Evolutionary conservation across 805 yeast genomes (phyloP).

Genomic region (Candida namnaoensis): DNA sequence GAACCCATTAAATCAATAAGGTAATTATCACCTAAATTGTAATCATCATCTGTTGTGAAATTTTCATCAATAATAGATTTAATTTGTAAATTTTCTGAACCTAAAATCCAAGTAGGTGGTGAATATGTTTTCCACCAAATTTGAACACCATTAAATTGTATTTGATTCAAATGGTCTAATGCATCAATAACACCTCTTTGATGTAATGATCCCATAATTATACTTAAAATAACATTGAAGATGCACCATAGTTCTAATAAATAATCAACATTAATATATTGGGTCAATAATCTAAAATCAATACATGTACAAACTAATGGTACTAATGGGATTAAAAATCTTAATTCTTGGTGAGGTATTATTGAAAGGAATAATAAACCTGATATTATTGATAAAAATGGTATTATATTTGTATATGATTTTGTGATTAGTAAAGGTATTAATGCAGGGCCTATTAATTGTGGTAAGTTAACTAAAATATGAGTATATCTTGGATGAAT

Average conservation of each 20-base stretch:
- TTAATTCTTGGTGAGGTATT: slow-evolving; percentile 88
- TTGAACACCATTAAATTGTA: slow-evolving; percentile 27
- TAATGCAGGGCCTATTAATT: slow-evolving; percentile 71
- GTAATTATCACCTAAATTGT: slow-evolving; percentile 9
- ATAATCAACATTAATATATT: slow-evolving; percentile 5
- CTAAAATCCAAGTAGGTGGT: slow-evolving; percentile 84
- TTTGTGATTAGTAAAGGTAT: slow-evolving; percentile 27
- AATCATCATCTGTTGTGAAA: slow-evolving; percentile 1
- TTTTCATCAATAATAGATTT: slow-evolving; percentile 9
- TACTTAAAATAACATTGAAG: slow-evolving; percentile 52
- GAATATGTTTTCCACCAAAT: slow-evolving; percentile 94
- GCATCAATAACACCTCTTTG: slow-evolving; percentile 87
- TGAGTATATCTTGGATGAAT: slow-evolving; percentile 76
- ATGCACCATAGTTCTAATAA: slow-evolving; percentile 39
- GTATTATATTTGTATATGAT: slow-evolving; percentile 33
- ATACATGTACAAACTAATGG: slow-evolving; percentile 62
- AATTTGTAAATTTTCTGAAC: slow-evolving; percentile 12
- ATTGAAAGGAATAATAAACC: slow-evolving; percentile 56
- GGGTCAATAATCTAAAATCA: slow-evolving; percentile 25
- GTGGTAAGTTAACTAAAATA: slow-evolving; percentile 66
- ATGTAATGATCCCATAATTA: slow-evolving; percentile 74
- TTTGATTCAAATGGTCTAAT: slow-evolving; percentile 29
- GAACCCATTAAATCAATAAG: slow-evolving; percentile 41
- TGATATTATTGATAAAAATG: slow-evolving; percentile 52
- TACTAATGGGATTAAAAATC: slow-evolving; percentile 73